Percentiles rank a stretch among this genome's conserved stretches.
Conservation (phyloP, 495 filamentous ascomycete species). For the Bacidia rubella region DNA sequence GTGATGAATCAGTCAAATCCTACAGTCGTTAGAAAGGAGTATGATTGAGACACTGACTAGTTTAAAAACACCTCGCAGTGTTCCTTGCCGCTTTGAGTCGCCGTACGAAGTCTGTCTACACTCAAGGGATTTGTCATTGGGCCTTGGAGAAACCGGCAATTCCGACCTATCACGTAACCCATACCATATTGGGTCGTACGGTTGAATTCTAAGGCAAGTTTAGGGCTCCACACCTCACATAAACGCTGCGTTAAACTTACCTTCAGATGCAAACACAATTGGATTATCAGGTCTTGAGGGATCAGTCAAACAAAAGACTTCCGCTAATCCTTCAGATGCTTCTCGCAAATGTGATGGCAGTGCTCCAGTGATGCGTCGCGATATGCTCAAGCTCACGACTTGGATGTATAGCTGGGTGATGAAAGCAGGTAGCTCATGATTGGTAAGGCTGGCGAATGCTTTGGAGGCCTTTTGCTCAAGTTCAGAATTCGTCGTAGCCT, state of each 20-base stretch:
- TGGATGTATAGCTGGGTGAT: constrained; percentile 50
- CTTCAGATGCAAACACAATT: constrained; percentile 66
- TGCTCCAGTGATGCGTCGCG: constrained; percentile 42
- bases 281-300: constrained; percentile 61
- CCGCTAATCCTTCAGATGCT: constrained; percentile 58
- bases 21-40: no score
- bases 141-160: constrained; percentile 55
- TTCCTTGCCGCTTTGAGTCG: constrained; percentile 43
- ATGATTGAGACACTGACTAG: constrained; percentile 36
- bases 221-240: neutral
- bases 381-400: constrained; percentile 44
- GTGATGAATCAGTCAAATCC: neutral
- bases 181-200: constrained; percentile 50
- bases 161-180: constrained; percentile 45
- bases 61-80: constrained; percentile 58
- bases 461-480: constrained; percentile 45
- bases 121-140: constrained; percentile 42
- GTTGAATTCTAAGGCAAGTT: constrained; percentile 36
- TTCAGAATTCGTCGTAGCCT: constrained; percentile 35
- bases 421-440: constrained; percentile 62
- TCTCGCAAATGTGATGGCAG: constrained; percentile 41
- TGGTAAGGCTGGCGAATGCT: constrained; percentile 46
- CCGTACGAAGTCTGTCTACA: constrained; percentile 42
- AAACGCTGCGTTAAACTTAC: constrained; percentile 25
- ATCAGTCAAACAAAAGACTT: constrained; percentile 69